Evolutionary conservation across 768 basidiomycete species (phyloP).

Genomic region (Boletus tylopilopsis): DNA sequence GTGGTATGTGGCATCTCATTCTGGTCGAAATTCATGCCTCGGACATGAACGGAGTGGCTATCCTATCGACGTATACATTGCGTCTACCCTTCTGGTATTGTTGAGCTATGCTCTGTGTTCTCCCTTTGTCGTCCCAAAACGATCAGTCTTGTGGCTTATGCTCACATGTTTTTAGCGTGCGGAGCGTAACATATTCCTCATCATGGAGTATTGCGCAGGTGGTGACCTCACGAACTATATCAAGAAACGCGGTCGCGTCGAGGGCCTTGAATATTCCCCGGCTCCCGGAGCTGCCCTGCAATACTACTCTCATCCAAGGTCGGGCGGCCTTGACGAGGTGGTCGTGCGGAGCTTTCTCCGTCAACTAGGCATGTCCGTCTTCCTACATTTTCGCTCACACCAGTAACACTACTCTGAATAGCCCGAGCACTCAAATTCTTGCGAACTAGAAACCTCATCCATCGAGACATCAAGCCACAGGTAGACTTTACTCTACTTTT

Average conservation of each 20-base stretch:
- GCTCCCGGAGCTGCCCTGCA: constrained; percentile 63
- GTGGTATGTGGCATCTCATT: constrained; percentile 51
- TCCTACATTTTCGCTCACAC: background rate
- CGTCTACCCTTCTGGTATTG: background rate
- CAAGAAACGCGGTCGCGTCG: constrained; percentile 93
- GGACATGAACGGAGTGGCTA: background rate
- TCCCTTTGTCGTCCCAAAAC: background rate
- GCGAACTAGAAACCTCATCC: constrained; percentile 83
- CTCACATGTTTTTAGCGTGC: constrained; percentile 47
- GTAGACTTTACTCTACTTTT: constrained; percentile 27
- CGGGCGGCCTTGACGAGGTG: constrained; percentile 86
- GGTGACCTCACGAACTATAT: constrained; percentile 96
- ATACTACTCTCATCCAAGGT: constrained; percentile 88
- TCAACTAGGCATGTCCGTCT: constrained; percentile 63
- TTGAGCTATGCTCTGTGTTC: background rate
- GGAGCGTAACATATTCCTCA: constrained; percentile 81
- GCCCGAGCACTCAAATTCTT: constrained; percentile 93
- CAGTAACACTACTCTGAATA: constrained; percentile 29
- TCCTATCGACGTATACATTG: background rate
- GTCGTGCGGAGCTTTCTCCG: constrained; percentile 90
- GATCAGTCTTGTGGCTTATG: background rate
- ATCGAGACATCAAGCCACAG: constrained; percentile 97
- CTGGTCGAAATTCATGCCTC: background rate
- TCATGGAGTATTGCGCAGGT: constrained; percentile 97
- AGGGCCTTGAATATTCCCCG: constrained; percentile 81